These are phyloP conservation scores for Talaromyces albobiverticillius DNA, from an alignment of 2,329 filamentous ascomycete genomes.

Conservation along the genomic window DNA sequence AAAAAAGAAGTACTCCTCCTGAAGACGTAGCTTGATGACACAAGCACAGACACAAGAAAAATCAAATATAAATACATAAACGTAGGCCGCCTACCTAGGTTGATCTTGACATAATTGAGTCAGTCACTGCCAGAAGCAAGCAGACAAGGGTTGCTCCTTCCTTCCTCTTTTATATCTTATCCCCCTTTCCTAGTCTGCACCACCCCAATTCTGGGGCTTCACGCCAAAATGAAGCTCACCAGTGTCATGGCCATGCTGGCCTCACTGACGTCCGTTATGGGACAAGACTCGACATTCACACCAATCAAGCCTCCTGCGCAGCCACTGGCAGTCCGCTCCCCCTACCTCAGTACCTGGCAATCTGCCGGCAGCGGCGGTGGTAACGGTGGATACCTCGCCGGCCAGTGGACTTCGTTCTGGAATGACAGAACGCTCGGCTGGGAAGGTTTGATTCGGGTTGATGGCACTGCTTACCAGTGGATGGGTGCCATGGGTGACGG, in stretches of 20 bases:
- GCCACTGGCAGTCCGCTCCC: constrained; percentile 70
- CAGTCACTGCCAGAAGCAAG: not conserved
- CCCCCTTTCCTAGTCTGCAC: too few relatives aligned
- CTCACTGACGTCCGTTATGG: constrained; percentile 10
- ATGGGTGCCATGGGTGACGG: constrained; percentile 55
- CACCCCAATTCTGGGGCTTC: not conserved
- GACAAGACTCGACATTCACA: constrained; percentile 56
- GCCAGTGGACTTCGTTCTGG: constrained; percentile 68
- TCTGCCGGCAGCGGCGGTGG: constrained; percentile 59
- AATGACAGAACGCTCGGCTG: constrained; percentile 60
- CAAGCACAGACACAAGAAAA: too few relatives aligned
- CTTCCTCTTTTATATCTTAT: not conserved
- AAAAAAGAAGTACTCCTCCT: not conserved
- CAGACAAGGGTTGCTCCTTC: not conserved
- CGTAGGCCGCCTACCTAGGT: not conserved
- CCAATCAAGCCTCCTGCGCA: constrained; percentile 67
- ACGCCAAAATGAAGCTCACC: not conserved
- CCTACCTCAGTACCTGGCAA: constrained; percentile 71
- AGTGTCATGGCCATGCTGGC: constrained; percentile 1
- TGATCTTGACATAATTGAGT: not conserved
- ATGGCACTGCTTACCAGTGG: constrained; percentile 63
- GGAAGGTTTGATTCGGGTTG: constrained; percentile 68
- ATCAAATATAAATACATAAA: not conserved
- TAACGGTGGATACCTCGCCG: constrained; percentile 65
- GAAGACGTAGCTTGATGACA: not conserved